phyloP scores from a whole-genome alignment of 2,329 filamentous ascomycete species.

The Lecanicillium sp. region DNA sequence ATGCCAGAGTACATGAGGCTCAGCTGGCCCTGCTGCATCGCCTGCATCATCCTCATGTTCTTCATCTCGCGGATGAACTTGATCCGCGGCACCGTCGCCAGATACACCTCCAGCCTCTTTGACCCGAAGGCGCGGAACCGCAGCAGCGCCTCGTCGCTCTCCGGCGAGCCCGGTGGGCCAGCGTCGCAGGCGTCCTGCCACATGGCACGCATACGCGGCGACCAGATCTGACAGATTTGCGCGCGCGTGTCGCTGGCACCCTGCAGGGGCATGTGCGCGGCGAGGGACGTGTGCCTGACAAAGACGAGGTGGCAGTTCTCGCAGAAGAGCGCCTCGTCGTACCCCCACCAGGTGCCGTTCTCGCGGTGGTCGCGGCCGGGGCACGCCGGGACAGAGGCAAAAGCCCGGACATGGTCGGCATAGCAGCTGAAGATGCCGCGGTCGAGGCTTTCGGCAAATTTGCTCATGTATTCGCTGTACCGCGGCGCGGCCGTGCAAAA shows the following conservation, averaged over 20 bases:
- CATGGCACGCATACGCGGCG: slow-evolving; percentile 32
- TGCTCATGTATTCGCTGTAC: slow-evolving; percentile 21
- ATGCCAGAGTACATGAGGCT: slow-evolving; percentile 30
- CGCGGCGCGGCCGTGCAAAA: slow-evolving; percentile 23
- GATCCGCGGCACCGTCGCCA: slow-evolving; percentile 25
- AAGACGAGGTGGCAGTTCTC: slow-evolving; percentile 29
- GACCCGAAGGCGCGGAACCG: slow-evolving; percentile 24
- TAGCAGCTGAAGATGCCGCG: slow-evolving; percentile 27
- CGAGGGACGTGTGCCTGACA: slow-evolving; percentile 23
- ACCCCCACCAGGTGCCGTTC: slow-evolving; percentile 30
- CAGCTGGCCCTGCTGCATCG: slow-evolving; percentile 27
- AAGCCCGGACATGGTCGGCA: slow-evolving; percentile 23
- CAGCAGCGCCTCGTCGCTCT: slow-evolving; percentile 20
- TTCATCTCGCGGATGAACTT: slow-evolving; percentile 23
- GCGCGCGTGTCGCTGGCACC: slow-evolving; percentile 19
- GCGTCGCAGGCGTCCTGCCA: slow-evolving; percentile 25
- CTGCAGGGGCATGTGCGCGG: slow-evolving; percentile 22
- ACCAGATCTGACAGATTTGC: slow-evolving; percentile 32
- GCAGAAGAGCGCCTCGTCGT: slow-evolving; percentile 28
- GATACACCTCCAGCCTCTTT: slow-evolving; percentile 24
- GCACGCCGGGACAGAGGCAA: slow-evolving; percentile 24
- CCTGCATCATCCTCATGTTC: slow-evolving; percentile 26
- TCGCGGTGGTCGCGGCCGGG: slow-evolving; percentile 22
- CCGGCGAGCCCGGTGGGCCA: slow-evolving; percentile 21
- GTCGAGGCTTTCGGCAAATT: slow-evolving; percentile 26